These are phyloP conservation scores for Lactarius deliciosus DNA, from an alignment of 768 basidiomycete genomes.

Conservation along the genomic window DNA sequence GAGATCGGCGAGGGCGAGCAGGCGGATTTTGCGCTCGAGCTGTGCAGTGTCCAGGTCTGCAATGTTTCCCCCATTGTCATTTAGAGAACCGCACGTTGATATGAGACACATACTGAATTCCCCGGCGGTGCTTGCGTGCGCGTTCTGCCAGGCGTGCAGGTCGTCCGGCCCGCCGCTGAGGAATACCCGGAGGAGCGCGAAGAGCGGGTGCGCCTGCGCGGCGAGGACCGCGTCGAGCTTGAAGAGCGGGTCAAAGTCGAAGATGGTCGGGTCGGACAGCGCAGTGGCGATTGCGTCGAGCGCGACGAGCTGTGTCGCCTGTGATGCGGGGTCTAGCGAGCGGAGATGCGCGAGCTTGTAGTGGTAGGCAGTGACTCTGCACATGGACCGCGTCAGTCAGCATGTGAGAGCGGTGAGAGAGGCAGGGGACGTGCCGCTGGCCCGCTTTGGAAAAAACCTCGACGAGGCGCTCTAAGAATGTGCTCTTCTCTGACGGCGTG, in stretches of 20 bases:
- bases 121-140: slow-evolving; percentile 50
- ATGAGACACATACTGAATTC: slow-evolving; percentile 49
- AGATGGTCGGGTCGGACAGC: slow-evolving; percentile 61
- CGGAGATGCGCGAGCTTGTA: neutral
- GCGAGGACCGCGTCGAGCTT: neutral
- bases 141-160: slow-evolving; percentile 35
- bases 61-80: neutral
- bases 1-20: slow-evolving; percentile 71
- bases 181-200: slow-evolving; percentile 71
- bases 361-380: neutral
- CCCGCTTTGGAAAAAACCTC: slow-evolving; percentile 18
- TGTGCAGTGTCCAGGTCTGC: slow-evolving; percentile 55
- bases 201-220: slow-evolving; percentile 51
- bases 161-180: slow-evolving; percentile 61
- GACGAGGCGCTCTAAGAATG: slow-evolving; percentile 50
- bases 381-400: slow-evolving; percentile 39
- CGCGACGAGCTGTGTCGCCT: slow-evolving; percentile 29
- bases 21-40: slow-evolving; percentile 78
- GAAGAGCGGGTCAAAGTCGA: slow-evolving; percentile 82
- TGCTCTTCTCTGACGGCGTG: neutral
- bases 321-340: neutral
- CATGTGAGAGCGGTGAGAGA: slow-evolving; percentile 45
- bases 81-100: neutral
- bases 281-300: slow-evolving; percentile 60
- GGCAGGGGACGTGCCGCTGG: neutral